Base-by-base conservation (phyloP, 176 grass and related monocot species). In the Saccharum spontaneum region DNA sequence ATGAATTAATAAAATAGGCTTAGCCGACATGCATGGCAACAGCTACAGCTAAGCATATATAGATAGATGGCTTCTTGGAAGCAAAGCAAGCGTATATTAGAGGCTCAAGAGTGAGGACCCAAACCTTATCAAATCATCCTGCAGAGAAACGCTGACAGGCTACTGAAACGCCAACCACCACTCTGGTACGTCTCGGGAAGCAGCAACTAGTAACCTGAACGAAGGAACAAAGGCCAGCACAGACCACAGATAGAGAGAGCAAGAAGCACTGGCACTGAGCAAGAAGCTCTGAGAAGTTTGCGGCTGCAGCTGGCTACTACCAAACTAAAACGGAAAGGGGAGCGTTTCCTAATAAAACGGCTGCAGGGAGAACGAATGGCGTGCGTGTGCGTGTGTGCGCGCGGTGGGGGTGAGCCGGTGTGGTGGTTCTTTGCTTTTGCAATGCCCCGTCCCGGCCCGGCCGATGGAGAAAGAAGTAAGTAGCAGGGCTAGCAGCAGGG, bases 271-370 rank as follows among this genome's bases (percentile, higher is more conserved):
- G 16, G 0, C 10, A 24, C 39, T 31, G 41, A 46, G 41, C 14
- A 41, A 75, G 48, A 57, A 34, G 7, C 44, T 40, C 36, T 43
- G n/a, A 49, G 13, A n/a, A 4, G 37, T 41, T 20, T 54, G 45
- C 52, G 8, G 52, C 44, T 46, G 48, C 45, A 3, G 5, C 16
- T 44, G 62, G 26, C 20, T 8, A 2, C 17, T 20, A 82, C 88
- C 57, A 89, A 91, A 94, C 90, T 63, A 89, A 92, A 96, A 88
- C 86, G 81, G 97, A 87, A 94, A 94, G 80, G 5, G 8, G 78
- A 57, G 30, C 84, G 81, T 91, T 96, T 96, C 93, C 93, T 88
- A 91, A 99, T 92, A 94, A 75, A 90, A 90, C 84, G 90, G 65
- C 91, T 84, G 78, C 93, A 99, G 79, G 86, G 85, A 54, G 83